These are phyloP conservation scores for Chrysanthemum seticuspe DNA, from an alignment of 129 eudicot species.

Conservation along the genomic window DNA sequence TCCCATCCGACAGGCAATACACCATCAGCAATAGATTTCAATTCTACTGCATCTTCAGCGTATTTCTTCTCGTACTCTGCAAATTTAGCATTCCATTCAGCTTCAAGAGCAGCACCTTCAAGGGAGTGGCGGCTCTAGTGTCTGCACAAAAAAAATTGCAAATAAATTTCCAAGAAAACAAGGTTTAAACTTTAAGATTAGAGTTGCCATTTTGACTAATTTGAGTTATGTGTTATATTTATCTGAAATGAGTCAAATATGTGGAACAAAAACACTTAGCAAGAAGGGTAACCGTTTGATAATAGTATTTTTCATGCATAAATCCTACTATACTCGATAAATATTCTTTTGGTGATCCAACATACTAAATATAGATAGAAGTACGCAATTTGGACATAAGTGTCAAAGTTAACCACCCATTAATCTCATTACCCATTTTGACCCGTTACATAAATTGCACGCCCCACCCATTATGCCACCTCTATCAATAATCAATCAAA, in stretches of 20 bases:
- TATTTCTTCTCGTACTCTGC: constrained; percentile 89
- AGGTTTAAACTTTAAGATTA: not conserved
- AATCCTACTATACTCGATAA: too few species aligned
- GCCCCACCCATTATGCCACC: not conserved
- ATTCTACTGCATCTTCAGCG: constrained; percentile 71
- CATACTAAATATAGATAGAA: not conserved
- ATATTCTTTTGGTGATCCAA: not conserved
- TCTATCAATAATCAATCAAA: not conserved
- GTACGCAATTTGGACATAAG: not conserved
- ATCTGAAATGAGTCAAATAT: not conserved
- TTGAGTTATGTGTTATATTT: not conserved
- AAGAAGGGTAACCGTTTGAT: not conserved
- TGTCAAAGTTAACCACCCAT: not conserved
- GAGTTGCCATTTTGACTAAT: not conserved
- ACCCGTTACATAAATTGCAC: not conserved
- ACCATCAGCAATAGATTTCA: constrained; percentile 58
- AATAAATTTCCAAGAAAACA: not conserved
- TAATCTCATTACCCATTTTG: not conserved
- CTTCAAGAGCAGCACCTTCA: constrained; percentile 81
- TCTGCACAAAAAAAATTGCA: constrained; percentile 30
- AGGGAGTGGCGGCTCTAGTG: constrained; percentile 93
- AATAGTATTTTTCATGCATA: too few species aligned
- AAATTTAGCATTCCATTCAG: constrained; percentile 88
- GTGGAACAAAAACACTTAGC: not conserved
- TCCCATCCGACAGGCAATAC: constrained; percentile 79